Evolutionary conservation across 306 rosid genomes (phyloP), one percentile per base, ranked within the genome.

Genomic region (Geum urbanum): DNA sequence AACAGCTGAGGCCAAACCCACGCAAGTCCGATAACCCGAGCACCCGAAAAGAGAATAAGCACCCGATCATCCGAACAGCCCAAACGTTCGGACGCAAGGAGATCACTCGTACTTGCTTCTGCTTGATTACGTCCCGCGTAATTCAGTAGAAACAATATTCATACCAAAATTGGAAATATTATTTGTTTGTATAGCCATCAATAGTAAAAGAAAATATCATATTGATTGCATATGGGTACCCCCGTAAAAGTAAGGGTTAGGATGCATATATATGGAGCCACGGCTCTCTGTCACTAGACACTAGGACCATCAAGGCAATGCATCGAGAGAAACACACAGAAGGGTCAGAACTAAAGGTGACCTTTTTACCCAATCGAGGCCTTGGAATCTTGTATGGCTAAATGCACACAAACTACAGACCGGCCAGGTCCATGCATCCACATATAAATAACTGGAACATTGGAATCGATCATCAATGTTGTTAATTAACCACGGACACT

Each of bases 291-390:
- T 84, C 81, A 72, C 5, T 9, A 32, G 37, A 32, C 37, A 32
- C 37, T 32, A 44, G 81, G 68, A 77, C 74, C 77, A 9, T 69
- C 39, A 27, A 59, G 83, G 87, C 65, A 69, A 24, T 56, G 67
- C 77, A 27, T 72, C 83, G 87, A 78, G 85, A 73, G 84, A 82
- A 68, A 76, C 90, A 84, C 51, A 54, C 11, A 73, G 80, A 72
- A 24, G 58, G 55, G n/a, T n/a, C n/a, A n/a, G n/a, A n/a, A n/a
- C n/a, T 78, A 78, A 43, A 73, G 65, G 48, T 49, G 72, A 54
- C 46, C 66, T 46, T 73, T n/a, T 8, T 0, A 62, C 41, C 27
- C 27, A 2, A 24, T 67, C 15, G 40, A 39, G 69, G 78, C 59
- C 24, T 84, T 81, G 74, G 76, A 74, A 75, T 53, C 39, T 84